Conservation (phyloP, 140 eudicot species). For the Bidens hawaiensis region DNA sequence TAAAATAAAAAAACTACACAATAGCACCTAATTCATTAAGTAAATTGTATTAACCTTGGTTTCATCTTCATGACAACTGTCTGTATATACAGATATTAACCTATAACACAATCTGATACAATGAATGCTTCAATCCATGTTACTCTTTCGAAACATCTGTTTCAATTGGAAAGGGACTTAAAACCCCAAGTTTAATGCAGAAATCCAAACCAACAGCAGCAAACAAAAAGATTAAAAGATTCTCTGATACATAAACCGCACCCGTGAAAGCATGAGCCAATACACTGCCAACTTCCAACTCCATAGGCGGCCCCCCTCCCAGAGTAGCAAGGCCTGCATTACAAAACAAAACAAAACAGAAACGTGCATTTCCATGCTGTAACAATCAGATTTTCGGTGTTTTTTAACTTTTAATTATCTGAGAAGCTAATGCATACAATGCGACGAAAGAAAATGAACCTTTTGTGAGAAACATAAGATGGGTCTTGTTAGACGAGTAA, state of each 20-base stretch:
- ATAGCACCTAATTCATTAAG: too few relatives aligned
- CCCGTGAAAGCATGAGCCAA: constrained; percentile 65
- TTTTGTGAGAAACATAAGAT: background rate
- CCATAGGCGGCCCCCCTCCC: constrained; percentile 70
- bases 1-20: too few relatives aligned
- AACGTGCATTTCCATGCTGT: background rate
- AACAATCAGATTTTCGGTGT: background rate
- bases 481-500: too few relatives aligned
- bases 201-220: constrained; percentile 84
- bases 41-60: background rate
- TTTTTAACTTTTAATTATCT: background rate
- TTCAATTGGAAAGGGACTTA: constrained; percentile 83
- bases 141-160: constrained; percentile 22
- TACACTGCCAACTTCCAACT: constrained; percentile 49
- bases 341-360: constrained; percentile 12
- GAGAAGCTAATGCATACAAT: background rate
- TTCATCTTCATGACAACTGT: constrained; percentile 7
- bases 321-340: constrained; percentile 73
- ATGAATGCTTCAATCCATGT: constrained; percentile 19
- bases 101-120: constrained; percentile 8
- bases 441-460: background rate
- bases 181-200: constrained; percentile 61
- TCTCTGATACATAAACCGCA: constrained; percentile 65
- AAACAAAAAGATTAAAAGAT: constrained; percentile 66
- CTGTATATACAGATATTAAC: constrained; percentile 23